A percentile compares a stretch with the other conserved stretches of the same genome.
phyloP scores from a whole-genome alignment of 1,139 yeast genomes.

The Yamadazyma dushanensis region DNA sequence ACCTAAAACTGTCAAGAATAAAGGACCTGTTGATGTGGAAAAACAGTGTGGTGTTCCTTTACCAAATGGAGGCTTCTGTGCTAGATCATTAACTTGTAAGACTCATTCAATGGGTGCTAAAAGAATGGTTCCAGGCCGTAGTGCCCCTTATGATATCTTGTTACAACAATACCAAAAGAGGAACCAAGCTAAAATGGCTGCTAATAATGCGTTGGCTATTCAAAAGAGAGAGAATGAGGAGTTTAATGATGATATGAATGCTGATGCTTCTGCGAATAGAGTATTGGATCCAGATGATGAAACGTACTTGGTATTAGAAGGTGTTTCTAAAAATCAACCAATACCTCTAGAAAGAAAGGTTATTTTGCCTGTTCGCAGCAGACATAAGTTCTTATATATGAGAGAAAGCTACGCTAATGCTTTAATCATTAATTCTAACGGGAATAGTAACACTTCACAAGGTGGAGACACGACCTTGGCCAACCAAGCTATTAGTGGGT shows the following conservation, averaged over 20 bases:
- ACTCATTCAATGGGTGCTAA: slow-evolving; percentile 99
- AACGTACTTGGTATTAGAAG: slow-evolving; percentile 87
- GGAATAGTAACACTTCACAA: slow-evolving; percentile 21
- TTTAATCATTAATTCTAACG: slow-evolving; percentile 34
- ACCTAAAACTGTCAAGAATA: slow-evolving; percentile 48
- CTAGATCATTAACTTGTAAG: slow-evolving; percentile 92
- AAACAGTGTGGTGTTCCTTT: slow-evolving; percentile 95
- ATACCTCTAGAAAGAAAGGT: slow-evolving; percentile 80
- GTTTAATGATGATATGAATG: slow-evolving; percentile 29
- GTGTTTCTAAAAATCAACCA: slow-evolving; percentile 79
- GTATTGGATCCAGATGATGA: slow-evolving; percentile 81
- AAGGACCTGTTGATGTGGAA: slow-evolving; percentile 90
- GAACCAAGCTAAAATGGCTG: slow-evolving; percentile 88
- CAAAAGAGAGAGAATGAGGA: slow-evolving; percentile 49
- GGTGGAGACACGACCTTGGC: slow-evolving; percentile 43
- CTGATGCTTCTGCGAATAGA: slow-evolving; percentile 25
- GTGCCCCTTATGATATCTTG: slow-evolving; percentile 87
- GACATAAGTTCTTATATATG: slow-evolving; percentile 76
- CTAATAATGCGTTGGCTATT: slow-evolving; percentile 70
- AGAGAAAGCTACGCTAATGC: slow-evolving; percentile 78
- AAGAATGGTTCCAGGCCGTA: slow-evolving; percentile 89
- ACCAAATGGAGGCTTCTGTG: slow-evolving; percentile 91
- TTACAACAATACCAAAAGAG: slow-evolving; percentile 88
- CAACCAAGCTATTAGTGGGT: slow-evolving; percentile 51
- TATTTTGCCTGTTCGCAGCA: slow-evolving; percentile 65